These are phyloP conservation scores for Spathaspora girioi DNA, from an alignment of 805 yeast species.

Conservation along the genomic window DNA sequence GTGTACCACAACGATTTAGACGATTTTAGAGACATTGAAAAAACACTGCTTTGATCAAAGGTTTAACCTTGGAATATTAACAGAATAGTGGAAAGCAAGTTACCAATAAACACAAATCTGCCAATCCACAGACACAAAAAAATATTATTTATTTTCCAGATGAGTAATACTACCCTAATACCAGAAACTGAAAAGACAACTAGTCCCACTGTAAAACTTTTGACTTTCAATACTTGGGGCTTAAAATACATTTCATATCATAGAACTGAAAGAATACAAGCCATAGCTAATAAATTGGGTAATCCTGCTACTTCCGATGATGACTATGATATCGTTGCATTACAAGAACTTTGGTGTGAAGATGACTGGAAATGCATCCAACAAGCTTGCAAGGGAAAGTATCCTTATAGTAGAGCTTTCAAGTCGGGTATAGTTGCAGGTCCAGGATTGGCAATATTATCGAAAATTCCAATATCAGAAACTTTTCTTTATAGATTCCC, in stretches of 20 bases:
- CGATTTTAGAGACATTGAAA: too few species aligned
- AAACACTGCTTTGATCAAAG: too few species aligned
- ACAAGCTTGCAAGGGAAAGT: constrained; percentile 38
- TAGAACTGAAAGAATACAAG: constrained; percentile 61
- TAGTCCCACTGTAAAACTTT: constrained; percentile 39
- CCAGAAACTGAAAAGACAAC: background rate
- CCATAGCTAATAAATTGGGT: constrained; percentile 68
- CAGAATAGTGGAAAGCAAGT: too few species aligned
- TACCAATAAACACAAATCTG: too few species aligned
- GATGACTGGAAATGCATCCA: constrained; percentile 75
- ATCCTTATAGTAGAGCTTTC: constrained; percentile 67
- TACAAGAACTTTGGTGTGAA: constrained; percentile 93
- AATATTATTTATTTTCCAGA: constrained; percentile 9
- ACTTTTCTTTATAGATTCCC: constrained; percentile 84
- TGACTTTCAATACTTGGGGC: constrained; percentile 88
- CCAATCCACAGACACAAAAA: background rate
- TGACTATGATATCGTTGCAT: constrained; percentile 77
- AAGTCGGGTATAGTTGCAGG: constrained; percentile 86
- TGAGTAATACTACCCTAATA: constrained; percentile 3
- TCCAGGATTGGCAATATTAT: constrained; percentile 85
- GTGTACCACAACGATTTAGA: background rate
- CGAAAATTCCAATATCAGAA: constrained; percentile 77
- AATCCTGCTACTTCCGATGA: constrained; percentile 20
- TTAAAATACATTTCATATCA: constrained; percentile 75
- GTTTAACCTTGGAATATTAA: too few species aligned